phyloP scores from a whole-genome alignment of 129 eudicot species.

The Mikania micrantha region DNA sequence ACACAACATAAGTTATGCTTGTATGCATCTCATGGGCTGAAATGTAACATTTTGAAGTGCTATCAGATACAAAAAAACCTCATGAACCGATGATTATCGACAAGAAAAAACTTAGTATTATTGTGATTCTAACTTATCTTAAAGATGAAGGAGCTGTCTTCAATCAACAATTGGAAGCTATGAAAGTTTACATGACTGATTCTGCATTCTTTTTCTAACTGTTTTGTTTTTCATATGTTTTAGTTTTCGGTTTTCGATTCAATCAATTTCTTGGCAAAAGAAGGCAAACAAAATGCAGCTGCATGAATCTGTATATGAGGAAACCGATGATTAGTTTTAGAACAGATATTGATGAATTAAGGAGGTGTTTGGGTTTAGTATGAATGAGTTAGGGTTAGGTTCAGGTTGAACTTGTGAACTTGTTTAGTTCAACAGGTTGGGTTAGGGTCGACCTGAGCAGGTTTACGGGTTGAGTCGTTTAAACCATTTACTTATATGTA shows the following conservation, averaged over 20 bases:
- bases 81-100: background rate
- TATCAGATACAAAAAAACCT: background rate
- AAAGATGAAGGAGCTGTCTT: conserved; percentile 22
- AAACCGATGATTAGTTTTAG: background rate
- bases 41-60: background rate
- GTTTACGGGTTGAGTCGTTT: no score
- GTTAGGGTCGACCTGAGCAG: no score
- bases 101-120: conserved; percentile 19
- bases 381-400: no score
- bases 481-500: no score
- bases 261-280: conserved; percentile 81
- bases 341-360: background rate
- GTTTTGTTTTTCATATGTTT: background rate
- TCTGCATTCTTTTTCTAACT: conserved; percentile 13
- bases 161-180: conserved; percentile 19
- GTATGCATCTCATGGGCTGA: conserved; percentile 12
- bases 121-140: conserved; percentile 17
- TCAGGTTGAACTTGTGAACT: no score
- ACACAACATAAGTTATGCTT: conserved; percentile 15
- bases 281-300: conserved; percentile 87
- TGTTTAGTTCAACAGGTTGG: no score
- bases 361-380: background rate
- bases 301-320: conserved; percentile 49
- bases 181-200: conserved; percentile 21
- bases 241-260: conserved; percentile 43